Conservation (phyloP, 371 early-diverging fungal genomes). For the Saksenaea vasiformis region DNA sequence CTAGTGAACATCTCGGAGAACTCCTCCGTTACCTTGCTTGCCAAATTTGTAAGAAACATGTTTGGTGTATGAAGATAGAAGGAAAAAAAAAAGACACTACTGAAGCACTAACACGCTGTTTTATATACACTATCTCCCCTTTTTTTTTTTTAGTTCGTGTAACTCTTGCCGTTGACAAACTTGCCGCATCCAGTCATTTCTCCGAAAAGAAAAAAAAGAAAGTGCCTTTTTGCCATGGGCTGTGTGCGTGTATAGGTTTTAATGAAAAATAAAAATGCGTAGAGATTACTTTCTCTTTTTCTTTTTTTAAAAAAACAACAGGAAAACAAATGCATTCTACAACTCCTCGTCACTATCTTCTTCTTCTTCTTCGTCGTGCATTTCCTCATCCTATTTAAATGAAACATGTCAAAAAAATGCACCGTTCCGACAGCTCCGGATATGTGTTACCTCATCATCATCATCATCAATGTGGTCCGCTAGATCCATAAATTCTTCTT, state of each 20-base stretch:
- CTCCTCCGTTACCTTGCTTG: constrained; percentile 24
- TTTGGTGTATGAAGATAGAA: constrained; percentile 6
- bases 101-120: constrained; percentile 6
- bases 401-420: constrained; percentile 5
- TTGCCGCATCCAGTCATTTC: constrained; percentile 6
- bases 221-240: constrained; percentile 6
- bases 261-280: constrained; percentile 9
- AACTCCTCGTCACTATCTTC: constrained; percentile 8
- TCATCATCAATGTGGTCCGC: constrained; percentile 19
- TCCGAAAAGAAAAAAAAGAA: not conserved
- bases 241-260: constrained; percentile 7
- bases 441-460: constrained; percentile 17
- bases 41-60: constrained; percentile 28
- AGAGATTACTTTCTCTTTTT: not conserved
- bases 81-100: constrained; percentile 7
- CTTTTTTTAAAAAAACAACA: not conserved
- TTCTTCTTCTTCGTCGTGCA: constrained; percentile 9
- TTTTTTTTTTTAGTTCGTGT: constrained; percentile 6
- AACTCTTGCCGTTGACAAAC: not conserved
- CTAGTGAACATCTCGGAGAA: constrained; percentile 34
- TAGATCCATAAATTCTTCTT: constrained; percentile 31
- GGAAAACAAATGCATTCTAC: constrained; percentile 4
- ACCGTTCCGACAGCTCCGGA: not conserved
- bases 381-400: constrained; percentile 36
- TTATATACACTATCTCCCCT: not conserved